Base-by-base conservation (phyloP, 2,329 filamentous ascomycete species). In the Microascus cirrosus region DNA sequence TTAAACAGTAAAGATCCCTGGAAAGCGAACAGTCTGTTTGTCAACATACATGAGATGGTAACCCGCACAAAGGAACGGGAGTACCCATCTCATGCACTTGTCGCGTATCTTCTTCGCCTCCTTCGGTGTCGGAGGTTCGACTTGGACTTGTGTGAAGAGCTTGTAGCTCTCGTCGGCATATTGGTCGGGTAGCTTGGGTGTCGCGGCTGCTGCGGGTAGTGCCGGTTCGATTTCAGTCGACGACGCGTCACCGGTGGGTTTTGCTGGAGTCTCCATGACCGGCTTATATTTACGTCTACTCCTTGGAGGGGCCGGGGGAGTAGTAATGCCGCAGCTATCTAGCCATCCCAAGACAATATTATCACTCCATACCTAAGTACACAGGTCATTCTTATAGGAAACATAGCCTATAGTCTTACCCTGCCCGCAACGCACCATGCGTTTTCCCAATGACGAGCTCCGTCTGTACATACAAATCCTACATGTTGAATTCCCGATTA, bases 81-180 rank as follows among this genome's bases (percentile, higher is more conserved):
- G 58, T 39, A 73, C 69, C 51, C 70, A 65, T 62, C 66, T 65
- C 5, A 72, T 45, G 24, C 68, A 68, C 63, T 71, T 73, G 48
- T 71, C 69, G 57, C 65, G 64, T 18, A 71, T 69, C 48, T 54
- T 59, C 53, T 54, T 61, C 18, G 65, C 65, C 60, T 70, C 64
- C 58, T 70, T 67, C 2, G 65, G 62, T 0, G 66, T 72, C 7
- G 72, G 70, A 5, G 71, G 70, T 6, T 69, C 61, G 18, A 72
- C 71, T 22, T 71, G 65, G 36, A 73, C 64, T 45, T 70, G 68
- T 2, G 67, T 69, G 52, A 73, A 72, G 8, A 74, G 66, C 58
- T 71, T 74, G 61, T 72, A 74, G 57, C 72, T 74, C 60, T 74
- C 72, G 54, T 74, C 71, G 2, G 71, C 72, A 56, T 68, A 72